A percentile compares a stretch with the other conserved stretches of the same genome.
Conservation (phyloP, 2,329 filamentous ascomycete species). For the Ophioceras dolichostomum region DNA sequence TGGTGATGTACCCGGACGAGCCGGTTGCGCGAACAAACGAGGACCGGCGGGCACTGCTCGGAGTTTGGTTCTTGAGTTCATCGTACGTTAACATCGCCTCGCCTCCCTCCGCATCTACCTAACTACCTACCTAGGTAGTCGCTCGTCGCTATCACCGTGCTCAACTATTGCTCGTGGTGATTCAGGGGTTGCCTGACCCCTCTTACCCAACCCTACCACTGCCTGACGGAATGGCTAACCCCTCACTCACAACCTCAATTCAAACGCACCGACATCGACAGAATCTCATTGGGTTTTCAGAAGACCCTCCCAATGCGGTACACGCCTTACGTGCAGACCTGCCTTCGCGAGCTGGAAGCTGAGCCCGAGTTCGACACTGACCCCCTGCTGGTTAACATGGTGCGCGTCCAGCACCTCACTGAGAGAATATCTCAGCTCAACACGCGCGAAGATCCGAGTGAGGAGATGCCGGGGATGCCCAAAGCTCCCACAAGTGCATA, state of each 20-base stretch:
- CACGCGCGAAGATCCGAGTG: constrained; percentile 17
- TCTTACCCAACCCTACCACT: no score
- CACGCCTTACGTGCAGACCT: constrained; percentile 38
- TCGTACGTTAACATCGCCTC: no score
- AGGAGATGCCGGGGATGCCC: constrained; percentile 20
- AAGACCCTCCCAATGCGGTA: constrained; percentile 36
- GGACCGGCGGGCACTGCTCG: constrained; percentile 37
- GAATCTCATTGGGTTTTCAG: constrained; percentile 27
- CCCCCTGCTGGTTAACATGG: constrained; percentile 28
- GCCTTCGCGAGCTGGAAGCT: constrained; percentile 30
- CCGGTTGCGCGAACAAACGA: constrained; percentile 31
- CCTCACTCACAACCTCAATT: background rate
- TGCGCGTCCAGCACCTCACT: constrained; percentile 35
- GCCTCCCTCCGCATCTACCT: no score
- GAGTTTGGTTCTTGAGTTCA: constrained; percentile 41
- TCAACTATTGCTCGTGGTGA: no score
- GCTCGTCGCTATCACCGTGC: no score
- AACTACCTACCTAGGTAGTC: no score
- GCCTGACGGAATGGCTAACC: no score
- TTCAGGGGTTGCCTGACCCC: no score
- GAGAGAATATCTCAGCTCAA: constrained; percentile 34
- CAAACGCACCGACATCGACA: constrained; percentile 7
- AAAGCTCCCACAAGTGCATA: constrained; percentile 31
- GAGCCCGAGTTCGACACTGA: constrained; percentile 34
- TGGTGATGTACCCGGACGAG: constrained; percentile 26